These are phyloP conservation scores for Cephalotrichum gorgonifer DNA, from an alignment of 2,329 filamentous ascomycete genomes.

Conservation along the genomic window DNA sequence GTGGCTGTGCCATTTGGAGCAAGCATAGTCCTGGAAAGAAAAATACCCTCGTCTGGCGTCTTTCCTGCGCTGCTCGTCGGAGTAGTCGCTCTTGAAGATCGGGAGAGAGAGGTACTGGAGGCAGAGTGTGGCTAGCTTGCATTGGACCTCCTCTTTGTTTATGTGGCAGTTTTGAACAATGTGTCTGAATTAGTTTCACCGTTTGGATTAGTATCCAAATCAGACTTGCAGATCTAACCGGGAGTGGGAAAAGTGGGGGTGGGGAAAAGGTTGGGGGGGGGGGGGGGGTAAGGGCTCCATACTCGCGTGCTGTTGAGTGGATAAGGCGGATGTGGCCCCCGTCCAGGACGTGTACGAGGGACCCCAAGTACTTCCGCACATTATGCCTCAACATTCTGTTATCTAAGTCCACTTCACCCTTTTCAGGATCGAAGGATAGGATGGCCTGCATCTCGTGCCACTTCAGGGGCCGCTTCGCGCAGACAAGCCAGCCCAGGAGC, in stretches of 20 bases:
- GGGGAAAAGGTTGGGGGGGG: no score
- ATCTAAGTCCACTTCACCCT: conserved; percentile 12
- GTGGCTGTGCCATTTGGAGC: conserved; percentile 22
- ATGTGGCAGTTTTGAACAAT: conserved; percentile 15
- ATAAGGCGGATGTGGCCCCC: conserved; percentile 24
- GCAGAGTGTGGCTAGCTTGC: conserved; percentile 19
- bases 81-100: conserved; percentile 16
- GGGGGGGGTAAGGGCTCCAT: conserved; percentile 5
- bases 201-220: no score
- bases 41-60: conserved; percentile 17
- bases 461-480: conserved; percentile 26
- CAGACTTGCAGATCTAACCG: no score
- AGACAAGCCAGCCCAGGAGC: conserved; percentile 28
- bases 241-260: no score
- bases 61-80: conserved; percentile 5
- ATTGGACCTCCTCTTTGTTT: conserved; percentile 14
- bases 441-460: conserved; percentile 29
- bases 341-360: conserved; percentile 21
- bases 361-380: conserved; percentile 21
- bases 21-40: conserved; percentile 26
- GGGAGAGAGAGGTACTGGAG: conserved; percentile 21
- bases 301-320: conserved; percentile 25
- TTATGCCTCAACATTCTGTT: conserved; percentile 12
- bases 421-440: conserved; percentile 14
- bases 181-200: conserved; percentile 10